Evolutionary conservation across 139 green algal species (phyloP), one percentile per base, ranked within the genome.

Genomic region (Chlorella sp.): DNA sequence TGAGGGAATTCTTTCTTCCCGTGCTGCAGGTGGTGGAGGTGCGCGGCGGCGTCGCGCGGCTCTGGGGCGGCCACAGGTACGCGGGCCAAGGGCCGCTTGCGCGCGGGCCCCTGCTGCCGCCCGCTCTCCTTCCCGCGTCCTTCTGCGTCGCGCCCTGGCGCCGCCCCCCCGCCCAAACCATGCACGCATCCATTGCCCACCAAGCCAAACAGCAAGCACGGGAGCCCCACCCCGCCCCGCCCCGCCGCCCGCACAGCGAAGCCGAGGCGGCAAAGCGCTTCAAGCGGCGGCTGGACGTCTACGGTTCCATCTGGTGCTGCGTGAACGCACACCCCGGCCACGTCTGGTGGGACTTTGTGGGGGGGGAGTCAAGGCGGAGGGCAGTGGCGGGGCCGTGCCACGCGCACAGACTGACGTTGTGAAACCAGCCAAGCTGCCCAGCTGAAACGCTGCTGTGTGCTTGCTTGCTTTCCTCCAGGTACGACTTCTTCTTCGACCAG

Each of bases 221-320:
- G n/a, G n/a, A n/a, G n/a, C n/a, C n/a, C n/a, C n/a, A n/a, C n/a
- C n/a, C n/a, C n/a, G n/a, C n/a, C n/a, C n/a, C n/a, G n/a, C n/a
- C n/a, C n/a, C n/a, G n/a, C n/a, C n/a, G n/a, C n/a, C n/a, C n/a
- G n/a, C n/a, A n/a, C n/a, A n/a, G n/a, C n/a, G n/a, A 90, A 2
- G 19, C 61, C 15, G 63, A 41, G 27, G 55, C 73, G n/a, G 59
- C 9, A 0, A 48, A 61, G 43, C 84, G 83, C 64, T 98, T 97
- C 60, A 62, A 79, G 35, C 62, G 75, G 29, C 86, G 92, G 5
- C 80, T 93, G 61, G 83, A 86, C 35, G 31, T 74, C 4, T 93
- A 93, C 68, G 83, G 71, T 17, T 86, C 78, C 72, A 89, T 98
- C 5, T 98, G 94, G 94, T 98, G 94, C 88, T 98, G 94, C 79